Evolutionary conservation across 2,329 filamentous ascomycete genomes (phyloP).

Genomic region (Juglanconis sp.): DNA sequence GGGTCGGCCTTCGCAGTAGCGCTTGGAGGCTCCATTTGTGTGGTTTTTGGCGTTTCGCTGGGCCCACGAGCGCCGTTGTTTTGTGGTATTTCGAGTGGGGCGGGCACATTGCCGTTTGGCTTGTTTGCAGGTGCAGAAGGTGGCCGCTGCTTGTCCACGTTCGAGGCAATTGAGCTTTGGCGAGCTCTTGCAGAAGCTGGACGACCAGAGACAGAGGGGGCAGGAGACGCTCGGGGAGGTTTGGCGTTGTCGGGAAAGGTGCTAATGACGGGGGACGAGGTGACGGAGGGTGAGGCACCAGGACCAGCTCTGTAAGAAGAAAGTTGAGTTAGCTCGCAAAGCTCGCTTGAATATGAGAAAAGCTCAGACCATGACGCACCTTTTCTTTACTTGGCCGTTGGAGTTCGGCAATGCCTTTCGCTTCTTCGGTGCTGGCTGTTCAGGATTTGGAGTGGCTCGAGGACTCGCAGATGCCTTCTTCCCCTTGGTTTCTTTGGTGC

Average conservation of each 20-base stretch:
- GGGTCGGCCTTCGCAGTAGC: conserved; percentile 34
- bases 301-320: conserved; percentile 9
- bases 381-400: conserved; percentile 75
- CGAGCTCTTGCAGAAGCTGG: conserved; percentile 69
- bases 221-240: conserved; percentile 55
- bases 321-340: conserved; percentile 26
- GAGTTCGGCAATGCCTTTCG: conserved; percentile 62
- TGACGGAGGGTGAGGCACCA: conserved; percentile 60
- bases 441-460: conserved; percentile 63
- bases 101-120: conserved; percentile 48
- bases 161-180: conserved; percentile 69
- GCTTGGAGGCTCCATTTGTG: conserved; percentile 43
- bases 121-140: conserved; percentile 61
- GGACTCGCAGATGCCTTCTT: conserved; percentile 63
- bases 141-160: conserved; percentile 54
- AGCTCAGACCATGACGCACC: conserved; percentile 45
- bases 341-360: conserved; percentile 20
- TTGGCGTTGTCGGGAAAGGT: conserved; percentile 62
- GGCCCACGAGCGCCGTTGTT: conserved; percentile 29
- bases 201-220: conserved; percentile 52
- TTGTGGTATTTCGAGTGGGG: conserved; percentile 33
- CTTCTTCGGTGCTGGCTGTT: conserved; percentile 62
- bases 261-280: conserved; percentile 72
- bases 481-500: conserved; percentile 49
- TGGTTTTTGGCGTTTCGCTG: conserved; percentile 44